Conservation (phyloP, 345 rosid species). For the Lenwebbia sp. region DNA sequence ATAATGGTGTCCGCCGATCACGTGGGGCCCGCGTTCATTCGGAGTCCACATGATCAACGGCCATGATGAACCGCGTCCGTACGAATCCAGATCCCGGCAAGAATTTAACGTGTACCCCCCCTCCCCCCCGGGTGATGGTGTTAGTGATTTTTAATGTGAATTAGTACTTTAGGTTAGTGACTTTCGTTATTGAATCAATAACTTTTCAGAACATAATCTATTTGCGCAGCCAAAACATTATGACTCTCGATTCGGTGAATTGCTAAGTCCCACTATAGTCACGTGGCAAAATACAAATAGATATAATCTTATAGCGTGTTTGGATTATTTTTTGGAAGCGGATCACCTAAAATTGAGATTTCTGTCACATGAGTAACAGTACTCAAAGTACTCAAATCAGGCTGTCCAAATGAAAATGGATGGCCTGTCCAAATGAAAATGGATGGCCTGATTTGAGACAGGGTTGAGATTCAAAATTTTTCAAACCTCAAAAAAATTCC, state of each 20-base stretch:
- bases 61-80: rapidly evolving
- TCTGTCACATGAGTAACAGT: too few relatives aligned
- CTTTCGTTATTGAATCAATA: not conserved
- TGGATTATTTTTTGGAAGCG: too few relatives aligned
- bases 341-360: too few relatives aligned
- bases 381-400: too few relatives aligned
- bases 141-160: rapidly evolving
- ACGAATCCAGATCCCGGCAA: rapidly evolving
- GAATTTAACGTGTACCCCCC: not conserved
- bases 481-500: too few relatives aligned
- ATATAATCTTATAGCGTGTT: not conserved
- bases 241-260: not conserved
- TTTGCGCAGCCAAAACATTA: not conserved
- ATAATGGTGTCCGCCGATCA: not conserved
- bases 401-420: too few relatives aligned
- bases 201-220: not conserved
- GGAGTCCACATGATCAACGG: not conserved
- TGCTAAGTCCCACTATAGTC: not conserved
- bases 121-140: not conserved
- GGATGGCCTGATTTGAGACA: too few relatives aligned
- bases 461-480: too few relatives aligned
- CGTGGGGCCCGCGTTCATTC: rapidly evolving
- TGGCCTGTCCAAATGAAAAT: too few relatives aligned
- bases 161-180: not conserved
- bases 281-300: not conserved